Base-by-base conservation (phyloP, 805 yeast genomes). In the Saccharomycopsis javanensis region DNA sequence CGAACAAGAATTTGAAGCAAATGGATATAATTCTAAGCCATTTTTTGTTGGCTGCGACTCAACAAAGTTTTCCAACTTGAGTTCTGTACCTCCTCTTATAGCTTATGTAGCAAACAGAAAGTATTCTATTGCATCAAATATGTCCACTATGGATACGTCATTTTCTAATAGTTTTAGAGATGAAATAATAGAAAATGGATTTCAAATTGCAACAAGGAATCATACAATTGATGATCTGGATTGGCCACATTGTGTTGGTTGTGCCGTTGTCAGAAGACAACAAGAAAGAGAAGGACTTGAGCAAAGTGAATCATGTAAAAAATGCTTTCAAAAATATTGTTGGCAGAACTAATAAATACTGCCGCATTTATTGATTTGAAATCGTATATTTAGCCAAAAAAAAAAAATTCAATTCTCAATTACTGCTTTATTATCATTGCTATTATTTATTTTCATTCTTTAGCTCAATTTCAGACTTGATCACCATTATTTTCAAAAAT, bases 21-120 rank as follows among this genome's bases (percentile, higher is more conserved):
- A 72, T 61, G 85, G 85, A 57, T 73, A 87, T 60, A 83, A 87
- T 11, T 74, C 83, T 6, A 77, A 71, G 59, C 96, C 96, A 54
- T 76, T 85, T 0, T 88, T 89, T 71, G 88, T 88, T 67, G 96
- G 96, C 33, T 88, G 96, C 70, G 78, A 86, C 66, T 77, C 86
- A 3, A 62, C 69, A 1, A 85, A 86, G 66, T 71, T 84, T 66
- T 80, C 91, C 6, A 71, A 69, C 15, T 72, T 83, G 58, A 67
- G 74, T 48, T 75, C 27, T 11, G n/a, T 28, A n/a, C 90, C 91
- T 30, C 96, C 96, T 2, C 73, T 88, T 56, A 75, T 89, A 38
- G 80, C 88, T n/a, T 88, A 86, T 65, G 75, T 80, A 56, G 91
- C 94, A 52, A 89, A 88, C 68, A 69, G 82, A 56, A 85, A 86